These are phyloP conservation scores for Porphyrellus sp. DNA, from an alignment of 1,284 basidiomycete species.

Conservation along the genomic window DNA sequence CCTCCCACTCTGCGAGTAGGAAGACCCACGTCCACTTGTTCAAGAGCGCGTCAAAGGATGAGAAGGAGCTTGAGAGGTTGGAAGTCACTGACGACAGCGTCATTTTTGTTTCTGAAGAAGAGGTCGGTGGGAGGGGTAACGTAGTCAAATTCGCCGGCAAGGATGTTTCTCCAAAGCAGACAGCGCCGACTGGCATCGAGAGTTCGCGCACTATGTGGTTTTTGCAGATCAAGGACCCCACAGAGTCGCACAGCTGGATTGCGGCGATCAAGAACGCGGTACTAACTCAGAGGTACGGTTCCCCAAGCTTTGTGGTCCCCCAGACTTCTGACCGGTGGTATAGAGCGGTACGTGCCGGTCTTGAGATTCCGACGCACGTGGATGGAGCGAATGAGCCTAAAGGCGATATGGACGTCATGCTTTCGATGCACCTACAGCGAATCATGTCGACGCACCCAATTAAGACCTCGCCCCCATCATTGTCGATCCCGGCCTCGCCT, in stretches of 20 bases:
- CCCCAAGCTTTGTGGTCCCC: not conserved
- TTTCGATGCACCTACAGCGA: slow-evolving; percentile 70
- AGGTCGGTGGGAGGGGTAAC: slow-evolving; percentile 57
- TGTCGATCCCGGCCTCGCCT: slow-evolving; percentile 38
- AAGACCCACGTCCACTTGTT: slow-evolving; percentile 69
- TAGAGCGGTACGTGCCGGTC: slow-evolving; percentile 64
- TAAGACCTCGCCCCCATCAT: slow-evolving; percentile 15
- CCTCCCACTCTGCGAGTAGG: slow-evolving; percentile 40
- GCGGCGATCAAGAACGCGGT: slow-evolving; percentile 67
- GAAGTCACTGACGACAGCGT: slow-evolving; percentile 72
- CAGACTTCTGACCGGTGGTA: slow-evolving; percentile 3
- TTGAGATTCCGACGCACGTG: slow-evolving; percentile 47
- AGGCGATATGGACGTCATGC: slow-evolving; percentile 76
- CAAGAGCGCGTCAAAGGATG: slow-evolving; percentile 54
- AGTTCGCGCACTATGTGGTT: slow-evolving; percentile 47
- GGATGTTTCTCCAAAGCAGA: slow-evolving; percentile 51
- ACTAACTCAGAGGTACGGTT: slow-evolving; percentile 58
- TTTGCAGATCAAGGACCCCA: slow-evolving; percentile 57
- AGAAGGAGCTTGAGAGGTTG: slow-evolving; percentile 66
- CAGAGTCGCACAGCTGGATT: slow-evolving; percentile 71
- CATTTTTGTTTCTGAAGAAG: slow-evolving; percentile 68
- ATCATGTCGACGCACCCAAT: slow-evolving; percentile 39
- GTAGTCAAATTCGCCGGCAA: slow-evolving; percentile 67
- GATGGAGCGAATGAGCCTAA: slow-evolving; percentile 54
- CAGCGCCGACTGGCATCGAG: slow-evolving; percentile 18